Evolutionary conservation across 108 stramenopile species (phyloP), one percentile per base, ranked within the genome.

Genomic region (Cyclotella cryptica): DNA sequence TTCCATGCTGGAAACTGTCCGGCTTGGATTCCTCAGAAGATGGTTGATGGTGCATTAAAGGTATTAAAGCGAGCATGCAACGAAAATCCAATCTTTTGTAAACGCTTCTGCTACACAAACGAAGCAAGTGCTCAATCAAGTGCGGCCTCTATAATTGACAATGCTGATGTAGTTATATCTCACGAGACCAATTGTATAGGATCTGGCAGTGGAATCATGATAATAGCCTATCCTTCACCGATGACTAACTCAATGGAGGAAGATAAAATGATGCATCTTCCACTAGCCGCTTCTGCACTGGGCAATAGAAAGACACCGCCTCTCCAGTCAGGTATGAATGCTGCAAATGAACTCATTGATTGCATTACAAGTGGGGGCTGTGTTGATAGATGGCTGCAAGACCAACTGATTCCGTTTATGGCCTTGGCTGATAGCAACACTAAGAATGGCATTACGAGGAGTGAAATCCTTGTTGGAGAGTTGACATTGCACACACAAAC

Each of bases 331-430:
- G 87, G 85, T 14, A 26, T 21, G 13, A 47, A 73, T 69, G 90
- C 90, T 19, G 87, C 90, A 17, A 26, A 76, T 28, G 86, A 91
- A 69, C 58, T 91, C 1, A 44, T 81, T 57, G 53, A 49, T 11
- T 75, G 84, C 19, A 77, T 87, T 28, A 39, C 68, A 18, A 83
- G 68, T 60, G 90, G 90, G 21, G 88, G 85, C 28, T 88, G 88
- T 42, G 87, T 88, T 41, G 90, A 91, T 69, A 77, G 84, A 40
- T 88, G 85, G 83, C 66, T 88, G 21, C 90, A 91, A 77, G 90
- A 91, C 70, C 90, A 91, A 57, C 70, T 91, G 29, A 87, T 91
- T 27, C 30, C 88, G 12, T 91, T 78, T 74, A 91, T 91, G 90
- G 90, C 90, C 19, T 59, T 91, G 42, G 90, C 88, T 15, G 61